Base-by-base conservation (phyloP, 495 filamentous ascomycete genomes). In the Hypoxylon rickii region DNA sequence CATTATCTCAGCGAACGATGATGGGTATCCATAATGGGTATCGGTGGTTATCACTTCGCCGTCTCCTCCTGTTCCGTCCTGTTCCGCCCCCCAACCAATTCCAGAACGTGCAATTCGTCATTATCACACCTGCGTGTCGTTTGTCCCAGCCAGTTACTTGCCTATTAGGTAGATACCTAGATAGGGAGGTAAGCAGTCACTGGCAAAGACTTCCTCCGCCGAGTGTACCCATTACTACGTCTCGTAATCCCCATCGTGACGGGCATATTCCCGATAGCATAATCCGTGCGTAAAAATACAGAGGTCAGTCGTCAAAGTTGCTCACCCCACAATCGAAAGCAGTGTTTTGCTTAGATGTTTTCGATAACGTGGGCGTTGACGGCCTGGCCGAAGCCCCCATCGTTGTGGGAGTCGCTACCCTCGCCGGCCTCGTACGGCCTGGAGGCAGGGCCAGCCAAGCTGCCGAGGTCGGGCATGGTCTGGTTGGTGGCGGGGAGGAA, bases 341-440 rank as follows among this genome's bases (percentile, higher is more conserved):
- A 19, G 7, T 2, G 1, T 26, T 0, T 5, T 29, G 22, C 12
- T 79, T 77, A 98, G 68, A 98, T 93, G 69, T 93, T 86, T 73
- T 96, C 90, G 55, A 96, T 83, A 19, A 97, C 77, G 31, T 83
- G 83, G 10, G 91, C 86, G 63, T 96, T 96, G 69, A 97, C 83
- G 19, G 91, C 89, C 60, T 82, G 82, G 67, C 91, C 86, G 69
- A 96, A 91, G 11, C 86, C 84, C 52, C 64, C 36, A 58, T 83
- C 85, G 44, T 72, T 74, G 51, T 87, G 83, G 20, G 58, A 44
- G 11, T 49, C 61, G 47, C 43, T 44, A 17, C 53, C 31, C 24
- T 61, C 64, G 38, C 29, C 45, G 1, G 50, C 44, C 19, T 68
- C 70, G 20, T 61, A 67, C 7, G 57, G 46, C 39, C 66, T 65